Percentiles rank a stretch among this genome's conserved stretches.
phyloP scores from a whole-genome alignment of 2,329 filamentous ascomycete species.

The Bipolaris gigantea region DNA sequence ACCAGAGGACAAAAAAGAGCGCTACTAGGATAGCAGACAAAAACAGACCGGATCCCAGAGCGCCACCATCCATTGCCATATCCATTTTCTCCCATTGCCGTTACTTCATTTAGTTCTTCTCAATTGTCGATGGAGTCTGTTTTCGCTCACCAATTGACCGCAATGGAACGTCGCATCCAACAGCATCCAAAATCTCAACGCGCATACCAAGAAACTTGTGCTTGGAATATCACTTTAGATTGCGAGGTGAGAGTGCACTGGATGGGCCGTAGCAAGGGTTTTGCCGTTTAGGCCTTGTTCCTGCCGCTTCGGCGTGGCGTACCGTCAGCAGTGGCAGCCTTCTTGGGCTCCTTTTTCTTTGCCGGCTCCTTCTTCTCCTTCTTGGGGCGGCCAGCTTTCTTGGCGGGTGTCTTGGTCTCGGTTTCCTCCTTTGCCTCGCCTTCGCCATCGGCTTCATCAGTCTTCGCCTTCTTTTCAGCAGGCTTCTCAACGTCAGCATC shows the following conservation, averaged over 20 bases:
- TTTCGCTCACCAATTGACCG: neutral
- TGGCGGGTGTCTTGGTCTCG: slow-evolving; percentile 32
- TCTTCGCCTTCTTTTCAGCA: slow-evolving; percentile 32
- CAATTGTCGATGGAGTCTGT: neutral
- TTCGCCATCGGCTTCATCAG: slow-evolving; percentile 27
- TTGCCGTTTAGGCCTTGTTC: slow-evolving; percentile 34
- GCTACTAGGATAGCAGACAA: neutral
- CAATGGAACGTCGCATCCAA: neutral
- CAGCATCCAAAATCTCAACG: neutral
- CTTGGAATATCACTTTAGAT: neutral
- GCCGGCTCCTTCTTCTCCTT: slow-evolving; percentile 46
- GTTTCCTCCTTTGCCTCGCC: slow-evolving; percentile 33
- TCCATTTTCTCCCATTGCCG: slow-evolving; percentile 2
- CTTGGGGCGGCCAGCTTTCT: slow-evolving; percentile 47
- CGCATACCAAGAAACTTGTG: neutral
- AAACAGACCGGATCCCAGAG: slow-evolving; percentile 3
- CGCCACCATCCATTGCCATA: slow-evolving; percentile 4
- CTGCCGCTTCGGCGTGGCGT: slow-evolving; percentile 52
- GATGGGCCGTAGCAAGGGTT: neutral
- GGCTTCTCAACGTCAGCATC: slow-evolving; percentile 8
- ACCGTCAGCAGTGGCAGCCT: slow-evolving; percentile 53
- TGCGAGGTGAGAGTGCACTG: neutral
- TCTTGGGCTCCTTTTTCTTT: slow-evolving; percentile 52
- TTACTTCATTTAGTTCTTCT: neutral
- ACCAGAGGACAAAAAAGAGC: neutral